phyloP scores from a whole-genome alignment of 345 rosid genomes.

The Tarenaya hassleriana region DNA sequence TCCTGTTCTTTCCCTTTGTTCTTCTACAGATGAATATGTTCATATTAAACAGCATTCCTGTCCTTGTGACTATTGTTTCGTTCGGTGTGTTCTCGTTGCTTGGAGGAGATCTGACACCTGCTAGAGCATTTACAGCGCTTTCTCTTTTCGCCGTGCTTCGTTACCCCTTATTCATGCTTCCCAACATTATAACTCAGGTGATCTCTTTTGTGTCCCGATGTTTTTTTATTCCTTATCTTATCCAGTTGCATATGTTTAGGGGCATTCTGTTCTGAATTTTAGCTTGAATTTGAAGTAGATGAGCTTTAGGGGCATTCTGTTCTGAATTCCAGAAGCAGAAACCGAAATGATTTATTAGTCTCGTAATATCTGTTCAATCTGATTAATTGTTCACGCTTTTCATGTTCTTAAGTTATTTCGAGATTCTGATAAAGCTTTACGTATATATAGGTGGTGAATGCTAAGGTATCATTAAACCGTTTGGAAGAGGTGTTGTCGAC shows the following conservation, averaged over 20 bases:
- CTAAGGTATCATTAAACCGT: slow-evolving; percentile 90
- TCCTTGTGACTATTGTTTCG: slow-evolving; percentile 81
- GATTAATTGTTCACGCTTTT: slow-evolving; percentile 8
- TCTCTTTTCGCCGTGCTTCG: slow-evolving; percentile 96
- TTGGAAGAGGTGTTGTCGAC: slow-evolving; percentile 84
- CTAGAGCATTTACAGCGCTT: slow-evolving; percentile 92
- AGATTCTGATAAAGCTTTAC: slow-evolving; percentile 22
- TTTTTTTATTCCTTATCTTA: not conserved
- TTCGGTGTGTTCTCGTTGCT: slow-evolving; percentile 93
- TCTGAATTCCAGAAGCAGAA: too few species aligned
- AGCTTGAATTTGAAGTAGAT: too few species aligned
- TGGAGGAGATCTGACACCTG: slow-evolving; percentile 97
- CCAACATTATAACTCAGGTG: slow-evolving; percentile 93
- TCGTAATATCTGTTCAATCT: too few species aligned
- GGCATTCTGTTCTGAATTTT: too few species aligned
- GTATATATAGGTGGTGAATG: slow-evolving; percentile 65
- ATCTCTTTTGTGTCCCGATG: slow-evolving; percentile 12
- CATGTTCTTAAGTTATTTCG: not conserved
- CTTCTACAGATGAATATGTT: slow-evolving; percentile 70
- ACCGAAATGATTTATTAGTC: too few species aligned
- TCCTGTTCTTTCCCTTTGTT: slow-evolving; percentile 27
- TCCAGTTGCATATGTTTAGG: not conserved
- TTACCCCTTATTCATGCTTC: slow-evolving; percentile 93
- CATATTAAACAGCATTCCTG: slow-evolving; percentile 85
- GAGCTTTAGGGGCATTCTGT: too few species aligned